phyloP scores from a whole-genome alignment of 108 stramenopile species.

The Stephanodiscus minutulus region DNA sequence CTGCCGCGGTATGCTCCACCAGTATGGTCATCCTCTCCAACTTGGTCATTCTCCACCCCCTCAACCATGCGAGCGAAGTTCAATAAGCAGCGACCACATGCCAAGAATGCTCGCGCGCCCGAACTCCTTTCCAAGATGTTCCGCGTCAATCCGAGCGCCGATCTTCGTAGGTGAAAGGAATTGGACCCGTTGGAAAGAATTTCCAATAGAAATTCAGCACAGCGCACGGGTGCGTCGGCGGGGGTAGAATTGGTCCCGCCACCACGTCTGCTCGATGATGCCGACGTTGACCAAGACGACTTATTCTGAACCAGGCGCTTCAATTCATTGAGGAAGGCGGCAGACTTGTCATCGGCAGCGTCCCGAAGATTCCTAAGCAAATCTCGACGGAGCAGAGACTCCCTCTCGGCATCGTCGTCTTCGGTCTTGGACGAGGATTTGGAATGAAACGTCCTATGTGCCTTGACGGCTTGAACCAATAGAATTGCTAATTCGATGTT shows the following conservation, averaged over 20 bases:
- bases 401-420: not conserved
- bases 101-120: constrained; percentile 21
- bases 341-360: constrained; percentile 24
- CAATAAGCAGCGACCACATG: constrained; percentile 21
- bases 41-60: not conserved
- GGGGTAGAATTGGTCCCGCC: constrained; percentile 2
- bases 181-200: constrained; percentile 19
- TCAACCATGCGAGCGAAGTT: constrained; percentile 17
- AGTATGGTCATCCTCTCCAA: constrained; percentile 1
- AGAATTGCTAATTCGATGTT: constrained; percentile 28
- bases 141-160: constrained; percentile 15
- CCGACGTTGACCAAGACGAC: not conserved
- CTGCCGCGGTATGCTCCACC: not conserved
- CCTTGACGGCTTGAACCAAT: constrained; percentile 37
- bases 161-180: constrained; percentile 47
- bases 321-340: constrained; percentile 37
- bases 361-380: constrained; percentile 5
- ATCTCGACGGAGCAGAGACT: not conserved
- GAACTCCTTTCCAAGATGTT: constrained; percentile 36
- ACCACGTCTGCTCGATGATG: not conserved
- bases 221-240: constrained; percentile 23
- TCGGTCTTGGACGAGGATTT: constrained; percentile 11
- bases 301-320: constrained; percentile 17
- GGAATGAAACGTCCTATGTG: constrained; percentile 26
- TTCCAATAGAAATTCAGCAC: constrained; percentile 31